Evolutionary conservation across 208 protist species (phyloP).

Genomic region (Naegleria fowleri): DNA sequence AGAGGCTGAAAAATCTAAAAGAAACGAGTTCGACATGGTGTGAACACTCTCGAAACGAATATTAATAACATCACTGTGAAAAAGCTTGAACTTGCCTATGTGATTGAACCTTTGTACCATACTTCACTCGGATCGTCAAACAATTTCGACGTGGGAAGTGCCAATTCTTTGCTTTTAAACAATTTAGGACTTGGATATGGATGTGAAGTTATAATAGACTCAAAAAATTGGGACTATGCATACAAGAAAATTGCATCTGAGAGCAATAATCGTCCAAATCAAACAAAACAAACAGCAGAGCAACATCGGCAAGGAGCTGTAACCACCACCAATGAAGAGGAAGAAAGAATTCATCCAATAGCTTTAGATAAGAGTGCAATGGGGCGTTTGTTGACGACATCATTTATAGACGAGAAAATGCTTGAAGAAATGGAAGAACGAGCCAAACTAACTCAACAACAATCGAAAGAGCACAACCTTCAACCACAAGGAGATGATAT

Average conservation of each 20-base stretch:
- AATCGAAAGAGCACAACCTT: background rate
- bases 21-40: background rate
- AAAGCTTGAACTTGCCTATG: conserved; percentile 45
- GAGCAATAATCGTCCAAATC: background rate
- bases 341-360: background rate
- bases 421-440: background rate
- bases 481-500: background rate
- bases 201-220: conserved; percentile 55
- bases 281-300: background rate
- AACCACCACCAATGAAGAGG: background rate
- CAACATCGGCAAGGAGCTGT: background rate
- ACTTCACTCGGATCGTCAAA: conserved; percentile 41
- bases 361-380: background rate
- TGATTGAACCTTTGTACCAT: conserved; percentile 59
- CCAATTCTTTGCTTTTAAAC: conserved; percentile 54
- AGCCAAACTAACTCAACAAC: background rate
- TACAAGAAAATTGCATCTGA: background rate
- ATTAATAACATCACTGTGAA: conserved; percentile 44
- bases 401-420: background rate
- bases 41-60: conserved; percentile 52
- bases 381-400: background rate
- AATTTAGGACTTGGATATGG: conserved; percentile 38
- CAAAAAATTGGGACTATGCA: conserved; percentile 4
- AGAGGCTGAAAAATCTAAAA: background rate
- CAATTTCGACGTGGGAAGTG: conserved; percentile 38